A percentile compares a stretch with the other conserved stretches of the same genome.
Evolutionary conservation across 1,284 basidiomycete genomes (phyloP).

Genomic region (Fomitopsis betulina): DNA sequence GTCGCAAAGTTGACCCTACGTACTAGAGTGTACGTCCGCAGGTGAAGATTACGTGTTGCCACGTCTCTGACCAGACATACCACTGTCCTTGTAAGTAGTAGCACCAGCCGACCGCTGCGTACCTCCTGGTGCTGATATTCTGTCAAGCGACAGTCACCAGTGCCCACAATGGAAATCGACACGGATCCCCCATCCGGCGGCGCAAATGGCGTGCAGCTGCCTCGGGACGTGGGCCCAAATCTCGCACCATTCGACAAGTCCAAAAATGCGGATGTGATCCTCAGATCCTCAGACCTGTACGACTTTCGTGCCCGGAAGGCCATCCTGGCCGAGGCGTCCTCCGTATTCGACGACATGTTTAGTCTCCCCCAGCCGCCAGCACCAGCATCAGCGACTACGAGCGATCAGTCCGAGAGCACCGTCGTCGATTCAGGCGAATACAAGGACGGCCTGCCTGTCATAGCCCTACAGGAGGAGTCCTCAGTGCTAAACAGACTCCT

Average conservation of each 20-base stretch:
- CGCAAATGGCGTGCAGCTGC: not conserved
- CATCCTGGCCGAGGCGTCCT: slow-evolving; percentile 2
- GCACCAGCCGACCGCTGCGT: no score
- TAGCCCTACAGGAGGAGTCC: slow-evolving; percentile 15
- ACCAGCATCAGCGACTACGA: not conserved
- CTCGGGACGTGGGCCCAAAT: not conserved
- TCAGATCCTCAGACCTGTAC: slow-evolving; percentile 1
- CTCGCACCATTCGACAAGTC: slow-evolving; percentile 12
- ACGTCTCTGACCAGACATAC: no score
- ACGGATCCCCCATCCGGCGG: not conserved
- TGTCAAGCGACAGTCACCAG: no score
- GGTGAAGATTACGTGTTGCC: no score
- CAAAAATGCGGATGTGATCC: slow-evolving; percentile 1
- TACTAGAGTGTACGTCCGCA: no score
- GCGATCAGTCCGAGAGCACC: slow-evolving; percentile 6
- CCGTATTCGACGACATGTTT: slow-evolving; percentile 10
- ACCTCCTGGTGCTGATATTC: no score
- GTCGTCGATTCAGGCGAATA: slow-evolving; percentile 28
- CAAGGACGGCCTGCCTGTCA: slow-evolving; percentile 14
- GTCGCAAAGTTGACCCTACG: no score
- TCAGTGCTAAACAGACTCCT: slow-evolving; percentile 6
- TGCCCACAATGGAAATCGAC: no score
- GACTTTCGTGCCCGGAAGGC: slow-evolving; percentile 4
- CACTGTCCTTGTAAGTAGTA: no score
- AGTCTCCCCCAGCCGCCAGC: slow-evolving; percentile 8